A percentile compares a stretch with the other conserved stretches of the same genome.
phyloP scores from a whole-genome alignment of 192 early-diverging fungal species.

The Backusella mclennaniae region DNA sequence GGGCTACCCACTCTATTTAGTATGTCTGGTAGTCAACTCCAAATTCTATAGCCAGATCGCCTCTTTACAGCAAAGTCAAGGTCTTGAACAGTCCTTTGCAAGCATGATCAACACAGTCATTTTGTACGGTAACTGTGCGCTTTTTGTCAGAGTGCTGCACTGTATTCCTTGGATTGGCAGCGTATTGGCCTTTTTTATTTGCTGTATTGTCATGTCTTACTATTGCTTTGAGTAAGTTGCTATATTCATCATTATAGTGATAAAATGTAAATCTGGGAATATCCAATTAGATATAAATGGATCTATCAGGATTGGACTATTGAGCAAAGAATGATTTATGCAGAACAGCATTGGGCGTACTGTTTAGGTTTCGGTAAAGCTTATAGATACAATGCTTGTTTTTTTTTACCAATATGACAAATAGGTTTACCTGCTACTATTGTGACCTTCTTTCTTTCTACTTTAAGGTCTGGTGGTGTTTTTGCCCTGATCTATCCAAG shows the following conservation, averaged over 20 bases:
- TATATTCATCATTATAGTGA: neutral
- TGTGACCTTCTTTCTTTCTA: constrained; percentile 32
- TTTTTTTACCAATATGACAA: neutral
- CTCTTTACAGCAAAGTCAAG: constrained; percentile 17
- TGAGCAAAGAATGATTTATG: constrained; percentile 27
- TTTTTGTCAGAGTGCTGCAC: constrained; percentile 17
- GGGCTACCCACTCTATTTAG: constrained; percentile 33
- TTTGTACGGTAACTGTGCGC: constrained; percentile 25
- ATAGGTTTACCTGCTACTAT: constrained; percentile 24
- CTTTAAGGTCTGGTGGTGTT: constrained; percentile 20
- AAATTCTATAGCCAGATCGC: constrained; percentile 27
- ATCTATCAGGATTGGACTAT: constrained; percentile 22
- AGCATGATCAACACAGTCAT: constrained; percentile 22
- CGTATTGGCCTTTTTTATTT: constrained; percentile 14
- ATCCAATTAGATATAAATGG: constrained; percentile 29
- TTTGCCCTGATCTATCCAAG: constrained; percentile 35
- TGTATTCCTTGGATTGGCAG: constrained; percentile 27
- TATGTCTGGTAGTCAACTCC: constrained; percentile 21
- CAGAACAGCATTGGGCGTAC: constrained; percentile 35
- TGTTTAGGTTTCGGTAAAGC: constrained; percentile 34
- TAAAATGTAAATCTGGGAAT: too few species aligned
- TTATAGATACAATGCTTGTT: too few species aligned
- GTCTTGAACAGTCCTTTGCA: constrained; percentile 10
- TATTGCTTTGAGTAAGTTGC: constrained; percentile 39
- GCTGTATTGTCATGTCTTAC: constrained; percentile 30